Percentiles rank a stretch among this genome's conserved stretches.
Conservation (phyloP, 495 filamentous ascomycete species). For the Aspergillus cristatus region DNA sequence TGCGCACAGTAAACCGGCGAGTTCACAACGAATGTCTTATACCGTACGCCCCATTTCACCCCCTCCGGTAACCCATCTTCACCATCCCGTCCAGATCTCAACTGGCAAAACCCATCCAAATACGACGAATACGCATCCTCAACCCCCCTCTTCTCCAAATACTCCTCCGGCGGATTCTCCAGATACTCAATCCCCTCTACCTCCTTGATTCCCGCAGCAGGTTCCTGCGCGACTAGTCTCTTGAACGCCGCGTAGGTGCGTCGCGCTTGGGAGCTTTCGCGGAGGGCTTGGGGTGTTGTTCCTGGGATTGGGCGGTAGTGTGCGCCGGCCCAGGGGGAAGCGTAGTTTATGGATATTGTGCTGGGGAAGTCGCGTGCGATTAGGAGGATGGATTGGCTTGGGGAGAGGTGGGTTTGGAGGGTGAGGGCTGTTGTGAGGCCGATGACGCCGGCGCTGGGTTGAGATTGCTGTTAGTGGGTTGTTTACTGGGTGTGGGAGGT, state of each 20-base stretch:
- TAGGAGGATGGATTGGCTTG: constrained; percentile 38
- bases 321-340: constrained; percentile 57
- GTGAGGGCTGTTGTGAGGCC: constrained; percentile 45
- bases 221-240: constrained; percentile 23
- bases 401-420: constrained; percentile 34
- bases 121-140: constrained; percentile 16
- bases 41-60: constrained; percentile 47
- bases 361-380: constrained; percentile 48
- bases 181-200: constrained; percentile 52
- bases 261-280: constrained; percentile 41
- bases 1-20: constrained; percentile 52
- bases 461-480: constrained; percentile 8
- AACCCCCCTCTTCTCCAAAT: constrained; percentile 26
- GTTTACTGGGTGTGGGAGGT: neutral
- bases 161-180: constrained; percentile 37
- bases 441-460: constrained; percentile 50
- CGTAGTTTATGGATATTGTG: constrained; percentile 48
- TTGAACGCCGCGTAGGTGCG: constrained; percentile 45
- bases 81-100: constrained; percentile 8
- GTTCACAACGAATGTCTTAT: constrained; percentile 51
- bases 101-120: constrained; percentile 35
- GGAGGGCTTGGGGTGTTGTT: constrained; percentile 23
- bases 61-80: constrained; percentile 31
- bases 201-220: constrained; percentile 43
- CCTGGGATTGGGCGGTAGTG: constrained; percentile 51